Conservation (phyloP, 352 stramenopile species). For the Globisporangium ultimum region DNA sequence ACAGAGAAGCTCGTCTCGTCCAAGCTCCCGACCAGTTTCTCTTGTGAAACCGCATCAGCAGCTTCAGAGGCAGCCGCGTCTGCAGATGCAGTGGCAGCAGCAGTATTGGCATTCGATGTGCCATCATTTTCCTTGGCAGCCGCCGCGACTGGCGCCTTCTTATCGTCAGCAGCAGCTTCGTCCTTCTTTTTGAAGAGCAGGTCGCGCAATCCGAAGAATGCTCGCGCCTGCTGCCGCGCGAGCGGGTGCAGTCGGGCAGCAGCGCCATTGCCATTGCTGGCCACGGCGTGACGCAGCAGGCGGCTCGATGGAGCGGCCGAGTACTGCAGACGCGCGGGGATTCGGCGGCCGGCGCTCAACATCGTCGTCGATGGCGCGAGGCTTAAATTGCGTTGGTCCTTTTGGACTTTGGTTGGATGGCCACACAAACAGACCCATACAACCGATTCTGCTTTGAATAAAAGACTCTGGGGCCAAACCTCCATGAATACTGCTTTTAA, state of each 20-base stretch:
- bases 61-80: constrained; percentile 4
- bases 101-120: constrained; percentile 1
- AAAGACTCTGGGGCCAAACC: not conserved
- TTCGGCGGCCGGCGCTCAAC: constrained; percentile 17
- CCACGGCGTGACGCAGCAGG: constrained; percentile 2
- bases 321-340: constrained; percentile 13
- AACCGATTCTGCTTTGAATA: constrained; percentile 1
- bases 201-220: constrained; percentile 66
- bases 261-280: constrained; percentile 4
- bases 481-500: too few relatives aligned
- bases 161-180: constrained; percentile 14
- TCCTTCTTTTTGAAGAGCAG: constrained; percentile 56
- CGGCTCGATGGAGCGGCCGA: not conserved
- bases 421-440: constrained; percentile 3
- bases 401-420: not conserved
- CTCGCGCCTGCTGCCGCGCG: constrained; percentile 28
- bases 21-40: constrained; percentile 41
- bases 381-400: not conserved
- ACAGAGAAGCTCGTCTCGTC: constrained; percentile 59
- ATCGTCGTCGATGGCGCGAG: constrained; percentile 4
- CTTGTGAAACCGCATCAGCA: constrained; percentile 9
- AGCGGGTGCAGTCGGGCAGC: constrained; percentile 4
- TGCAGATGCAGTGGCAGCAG: constrained; percentile 1
- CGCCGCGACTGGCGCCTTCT: not conserved
- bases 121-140: constrained; percentile 8